Evolutionary conservation across 192 early-diverging fungal species (phyloP).

Genomic region (Chytriomyces confervae): DNA sequence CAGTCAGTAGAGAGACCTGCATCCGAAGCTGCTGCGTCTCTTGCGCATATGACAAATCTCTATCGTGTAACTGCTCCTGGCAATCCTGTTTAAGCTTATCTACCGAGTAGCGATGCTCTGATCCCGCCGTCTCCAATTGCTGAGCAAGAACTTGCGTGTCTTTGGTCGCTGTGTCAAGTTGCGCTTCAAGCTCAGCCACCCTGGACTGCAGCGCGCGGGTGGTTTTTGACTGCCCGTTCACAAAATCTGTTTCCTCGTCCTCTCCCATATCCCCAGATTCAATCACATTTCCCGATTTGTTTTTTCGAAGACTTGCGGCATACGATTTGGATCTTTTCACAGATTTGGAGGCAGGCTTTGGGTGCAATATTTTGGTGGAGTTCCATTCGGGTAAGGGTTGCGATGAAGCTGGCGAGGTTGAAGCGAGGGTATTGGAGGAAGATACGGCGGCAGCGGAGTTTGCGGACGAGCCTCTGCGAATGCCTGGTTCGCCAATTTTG

Average conservation of each 20-base stretch:
- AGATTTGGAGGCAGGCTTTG: background rate
- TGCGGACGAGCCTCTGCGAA: background rate
- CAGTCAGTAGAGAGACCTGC: background rate
- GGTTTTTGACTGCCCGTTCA: background rate
- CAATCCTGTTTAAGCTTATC: background rate
- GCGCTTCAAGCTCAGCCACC: slow-evolving; percentile 9
- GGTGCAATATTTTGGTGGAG: background rate
- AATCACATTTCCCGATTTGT: background rate
- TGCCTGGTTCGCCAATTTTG: background rate
- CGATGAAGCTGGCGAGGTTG: background rate
- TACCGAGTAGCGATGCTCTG: background rate
- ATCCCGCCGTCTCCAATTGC: background rate
- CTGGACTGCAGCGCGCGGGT: background rate
- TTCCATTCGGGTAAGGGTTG: slow-evolving; percentile 10
- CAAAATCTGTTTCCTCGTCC: background rate
- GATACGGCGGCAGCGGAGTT: background rate
- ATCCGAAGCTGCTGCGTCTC: background rate
- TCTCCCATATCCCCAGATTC: background rate
- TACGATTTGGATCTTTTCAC: background rate
- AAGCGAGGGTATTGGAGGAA: background rate
- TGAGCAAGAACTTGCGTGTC: background rate
- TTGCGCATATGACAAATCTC: background rate
- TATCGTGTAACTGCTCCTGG: background rate
- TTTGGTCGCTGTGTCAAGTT: background rate
- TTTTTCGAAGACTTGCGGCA: background rate